These are phyloP conservation scores for Centaurea solstitialis DNA, from an alignment of 129 eudicot genomes.

Conservation along the genomic window DNA sequence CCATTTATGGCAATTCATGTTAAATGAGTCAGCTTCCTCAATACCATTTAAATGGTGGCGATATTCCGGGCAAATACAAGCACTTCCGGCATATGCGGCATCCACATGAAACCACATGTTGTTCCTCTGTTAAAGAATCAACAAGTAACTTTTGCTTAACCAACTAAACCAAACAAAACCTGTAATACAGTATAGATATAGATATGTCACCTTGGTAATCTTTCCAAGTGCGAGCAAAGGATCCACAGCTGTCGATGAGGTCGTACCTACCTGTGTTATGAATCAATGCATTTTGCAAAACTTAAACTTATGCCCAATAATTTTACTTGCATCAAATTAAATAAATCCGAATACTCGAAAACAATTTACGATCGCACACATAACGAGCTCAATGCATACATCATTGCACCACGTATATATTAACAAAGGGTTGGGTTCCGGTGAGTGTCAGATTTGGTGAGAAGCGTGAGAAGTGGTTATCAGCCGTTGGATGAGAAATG, in stretches of 20 bases:
- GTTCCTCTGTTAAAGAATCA: constrained; percentile 52
- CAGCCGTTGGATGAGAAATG: too few relatives aligned
- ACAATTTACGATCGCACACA: background rate
- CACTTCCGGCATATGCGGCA: constrained; percentile 99
- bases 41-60: constrained; percentile 83
- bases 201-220: constrained; percentile 58
- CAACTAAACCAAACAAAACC: background rate
- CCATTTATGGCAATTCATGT: constrained; percentile 98
- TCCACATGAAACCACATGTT: constrained; percentile 92
- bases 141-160: constrained; percentile 15
- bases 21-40: constrained; percentile 92
- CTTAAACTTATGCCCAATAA: background rate
- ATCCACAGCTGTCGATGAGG: constrained; percentile 97
- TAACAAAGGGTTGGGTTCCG: too few relatives aligned
- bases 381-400: constrained; percentile 10
- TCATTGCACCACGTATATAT: background rate
- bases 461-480: too few relatives aligned
- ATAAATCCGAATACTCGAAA: background rate
- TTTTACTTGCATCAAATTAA: constrained; percentile 9
- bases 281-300: constrained; percentile 4
- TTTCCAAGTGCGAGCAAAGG: constrained; percentile 82
- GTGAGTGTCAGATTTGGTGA: too few relatives aligned
- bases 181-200: background rate
- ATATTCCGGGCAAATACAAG: constrained; percentile 89
- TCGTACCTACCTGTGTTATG: constrained; percentile 74